Evolutionary conservation across 495 filamentous ascomycete species (phyloP), one percentile per base, ranked within the genome.

Genomic region (Pyrenula massariospora): DNA sequence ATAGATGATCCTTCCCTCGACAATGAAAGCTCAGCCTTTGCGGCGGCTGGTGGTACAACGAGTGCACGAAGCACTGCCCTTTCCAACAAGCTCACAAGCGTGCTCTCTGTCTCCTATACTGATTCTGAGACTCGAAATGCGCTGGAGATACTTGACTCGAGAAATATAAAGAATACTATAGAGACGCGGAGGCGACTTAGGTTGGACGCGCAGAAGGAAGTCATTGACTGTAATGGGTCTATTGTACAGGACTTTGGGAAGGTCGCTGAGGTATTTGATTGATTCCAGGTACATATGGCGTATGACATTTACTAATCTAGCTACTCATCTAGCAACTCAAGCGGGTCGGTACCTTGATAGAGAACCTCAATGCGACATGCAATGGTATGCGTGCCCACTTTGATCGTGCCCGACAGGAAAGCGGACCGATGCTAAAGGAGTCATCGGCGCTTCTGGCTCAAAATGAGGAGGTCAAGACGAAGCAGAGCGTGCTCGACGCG

Each of bases 121-220:
- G 93, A 97, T 68, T 80, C 87, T 1, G 92, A 96, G 58, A 95
- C 96, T 58, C 82, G 90, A 55, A 87, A 95, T 73, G 86, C 90
- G 31, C 76, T 99, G 25, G 74, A 77, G 54, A 82, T 88, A 0
- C 73, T 97, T 12, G 91, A 95, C 66, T 73, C 81, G 25, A 75
- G 84, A 22, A 80, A 80, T 1, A 67, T 89, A 12, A 73, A 81
- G 48, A 96, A 96, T 64, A 90, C 81, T 8, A 74, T 86, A 8
- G 88, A 94, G 58, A 86, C 86, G 20, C 78, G 93, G 11, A 82
- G 93, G 25, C 84, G 86, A 60, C 70, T 97, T 12, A 81, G 90
- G 25, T 70, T 95, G 1, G 87, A 95, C 69, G 78, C 94, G 1
- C 91, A 97, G 68, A 91, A 88, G 62, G 91, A 97, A 67, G 87